These are phyloP conservation scores for Ophiostoma ulmi DNA, from an alignment of 2,329 filamentous ascomycete genomes.

Conservation along the genomic window DNA sequence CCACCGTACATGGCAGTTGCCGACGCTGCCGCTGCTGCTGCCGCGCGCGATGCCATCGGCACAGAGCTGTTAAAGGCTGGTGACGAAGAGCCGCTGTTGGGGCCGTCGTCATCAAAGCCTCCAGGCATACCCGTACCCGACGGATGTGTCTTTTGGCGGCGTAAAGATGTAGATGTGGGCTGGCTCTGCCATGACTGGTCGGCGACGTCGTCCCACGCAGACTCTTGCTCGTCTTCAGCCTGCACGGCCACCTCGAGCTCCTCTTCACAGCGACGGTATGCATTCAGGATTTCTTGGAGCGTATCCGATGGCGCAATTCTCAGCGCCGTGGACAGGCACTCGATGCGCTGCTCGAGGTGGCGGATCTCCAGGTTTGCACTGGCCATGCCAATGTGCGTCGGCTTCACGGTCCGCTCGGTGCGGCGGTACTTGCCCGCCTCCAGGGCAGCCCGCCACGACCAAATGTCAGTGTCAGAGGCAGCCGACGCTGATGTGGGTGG, in stretches of 20 bases:
- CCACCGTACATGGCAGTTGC: constrained; percentile 29
- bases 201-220: constrained; percentile 63
- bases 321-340: constrained; percentile 70
- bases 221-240: constrained; percentile 62
- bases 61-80: constrained; percentile 14
- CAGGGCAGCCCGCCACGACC: constrained; percentile 74
- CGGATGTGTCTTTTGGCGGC: not conserved
- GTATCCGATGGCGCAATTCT: constrained; percentile 65
- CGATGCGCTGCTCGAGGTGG: constrained; percentile 73
- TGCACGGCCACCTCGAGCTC: constrained; percentile 63
- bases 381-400: constrained; percentile 56
- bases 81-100: not conserved
- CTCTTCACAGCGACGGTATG: constrained; percentile 72
- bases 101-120: constrained; percentile 40
- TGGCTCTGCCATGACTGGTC: constrained; percentile 46
- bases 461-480: constrained; percentile 46
- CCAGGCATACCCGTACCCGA: constrained; percentile 43
- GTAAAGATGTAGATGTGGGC: not conserved
- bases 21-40: constrained; percentile 29
- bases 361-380: constrained; percentile 59
- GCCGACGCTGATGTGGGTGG: not conserved
- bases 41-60: constrained; percentile 22
- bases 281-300: constrained; percentile 68
- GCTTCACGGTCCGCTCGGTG: constrained; percentile 48
- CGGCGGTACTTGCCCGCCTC: constrained; percentile 70